Conservation (phyloP, 2,329 filamentous ascomycete species). For the Aspergillus tamarii region DNA sequence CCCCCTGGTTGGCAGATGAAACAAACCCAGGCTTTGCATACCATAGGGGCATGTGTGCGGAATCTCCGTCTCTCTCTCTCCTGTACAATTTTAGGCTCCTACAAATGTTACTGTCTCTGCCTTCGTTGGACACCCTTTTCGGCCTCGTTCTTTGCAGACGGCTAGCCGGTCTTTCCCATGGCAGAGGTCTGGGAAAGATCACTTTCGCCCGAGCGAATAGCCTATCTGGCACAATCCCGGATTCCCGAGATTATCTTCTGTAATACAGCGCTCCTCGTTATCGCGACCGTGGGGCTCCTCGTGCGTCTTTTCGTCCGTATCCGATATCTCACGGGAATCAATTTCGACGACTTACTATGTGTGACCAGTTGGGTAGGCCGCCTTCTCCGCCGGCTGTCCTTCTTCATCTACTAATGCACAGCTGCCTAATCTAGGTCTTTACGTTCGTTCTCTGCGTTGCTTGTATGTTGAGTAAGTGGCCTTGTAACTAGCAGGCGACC, state of each 20-base stretch:
- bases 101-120: slow-evolving; percentile 2
- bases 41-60: slow-evolving; percentile 7
- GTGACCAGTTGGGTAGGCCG: slow-evolving; percentile 20
- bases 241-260: slow-evolving; percentile 20
- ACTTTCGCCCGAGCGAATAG: slow-evolving; percentile 16
- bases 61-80: slow-evolving; percentile 2
- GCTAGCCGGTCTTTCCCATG: slow-evolving; percentile 14
- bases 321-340: slow-evolving; percentile 20
- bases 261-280: slow-evolving; percentile 17
- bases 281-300: slow-evolving; percentile 14
- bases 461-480: slow-evolving; percentile 11
- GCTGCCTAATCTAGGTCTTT: slow-evolving; percentile 12
- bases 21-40: slow-evolving; percentile 6
- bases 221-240: slow-evolving; percentile 13
- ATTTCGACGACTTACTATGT: slow-evolving; percentile 22
- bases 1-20: slow-evolving; percentile 11
- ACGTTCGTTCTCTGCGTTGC: slow-evolving; percentile 16
- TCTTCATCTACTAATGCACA: background rate
- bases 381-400: background rate
- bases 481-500: background rate
- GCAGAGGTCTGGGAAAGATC: slow-evolving; percentile 14
- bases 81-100: background rate
- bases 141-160: slow-evolving; percentile 6
- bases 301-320: slow-evolving; percentile 21
- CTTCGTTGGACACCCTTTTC: background rate